Conservation (phyloP, 148 eudicot genomes). For the Mesembryanthemum crystallinum region DNA sequence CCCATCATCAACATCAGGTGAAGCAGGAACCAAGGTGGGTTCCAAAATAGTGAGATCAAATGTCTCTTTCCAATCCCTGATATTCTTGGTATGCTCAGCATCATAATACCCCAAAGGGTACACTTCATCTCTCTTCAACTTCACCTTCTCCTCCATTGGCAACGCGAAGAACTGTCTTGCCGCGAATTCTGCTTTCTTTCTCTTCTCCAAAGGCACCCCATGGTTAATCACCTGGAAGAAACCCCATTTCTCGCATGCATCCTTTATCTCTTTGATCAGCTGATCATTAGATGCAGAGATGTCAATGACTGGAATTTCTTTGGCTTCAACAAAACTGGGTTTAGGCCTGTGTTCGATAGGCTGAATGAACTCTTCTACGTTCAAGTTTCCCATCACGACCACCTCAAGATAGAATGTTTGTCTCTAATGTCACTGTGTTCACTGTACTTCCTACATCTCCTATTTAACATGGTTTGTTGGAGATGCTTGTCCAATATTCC, state of each 20-base stretch:
- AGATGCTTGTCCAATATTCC: too few relatives aligned
- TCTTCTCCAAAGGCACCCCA: constrained; percentile 42
- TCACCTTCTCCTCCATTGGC: constrained; percentile 51
- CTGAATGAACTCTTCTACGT: constrained; percentile 53
- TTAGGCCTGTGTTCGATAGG: constrained; percentile 43
- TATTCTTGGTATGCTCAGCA: constrained; percentile 55
- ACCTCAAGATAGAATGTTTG: too few relatives aligned
- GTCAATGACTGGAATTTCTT: constrained; percentile 57
- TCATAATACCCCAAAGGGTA: constrained; percentile 54
- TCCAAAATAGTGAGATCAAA: constrained; percentile 42
- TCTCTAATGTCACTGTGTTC: too few relatives aligned
- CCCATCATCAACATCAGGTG: constrained; percentile 34
- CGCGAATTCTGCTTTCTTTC: constrained; percentile 27
- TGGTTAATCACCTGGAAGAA: constrained; percentile 71
- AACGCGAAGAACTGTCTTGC: constrained; percentile 42
- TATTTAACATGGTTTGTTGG: too few relatives aligned
- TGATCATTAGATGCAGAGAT: constrained; percentile 27
- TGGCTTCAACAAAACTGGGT: constrained; percentile 24
- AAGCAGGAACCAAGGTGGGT: constrained; percentile 42
- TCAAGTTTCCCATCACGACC: constrained; percentile 51
- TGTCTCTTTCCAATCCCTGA: constrained; percentile 65
- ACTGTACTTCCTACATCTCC: too few relatives aligned
- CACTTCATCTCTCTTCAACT: constrained; percentile 41
- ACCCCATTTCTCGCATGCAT: constrained; percentile 61
- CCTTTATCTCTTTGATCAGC: constrained; percentile 35